Base-by-base conservation (phyloP, 345 rosid genomes). In the Physaria fendleri region DNA sequence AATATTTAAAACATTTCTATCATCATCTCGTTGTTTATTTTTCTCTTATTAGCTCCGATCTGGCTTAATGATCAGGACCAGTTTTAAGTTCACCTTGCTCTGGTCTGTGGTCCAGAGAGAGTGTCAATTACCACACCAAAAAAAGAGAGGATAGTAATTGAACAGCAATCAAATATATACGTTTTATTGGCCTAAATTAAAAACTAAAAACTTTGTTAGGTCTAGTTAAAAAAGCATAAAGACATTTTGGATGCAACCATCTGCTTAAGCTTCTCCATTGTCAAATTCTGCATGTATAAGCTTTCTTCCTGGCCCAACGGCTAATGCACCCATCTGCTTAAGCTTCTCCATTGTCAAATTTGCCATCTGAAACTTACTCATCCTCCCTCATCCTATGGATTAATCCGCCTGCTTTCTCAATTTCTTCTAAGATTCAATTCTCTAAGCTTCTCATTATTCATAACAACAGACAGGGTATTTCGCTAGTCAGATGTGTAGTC, bases 221-320 rank as follows among this genome's bases (percentile, higher is more conserved):
- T 14, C 44, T 41, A 60, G 28, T 35, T 35, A 1, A 60, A 51
- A 50, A 46, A 17, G 85, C 62, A 47, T 63, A 72, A 11, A 66
- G 76, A 58, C 82, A 76, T 52, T 74, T 76, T 1, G 92, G 88
- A 53, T 82, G 83, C 96, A 89, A 40, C 78, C 79, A n/a, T 87
- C 85, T 89, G 88, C 72, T 89, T 93, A 8, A 93, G 91, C 80
- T 93, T 89, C 78, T 85, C 76, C 99, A 89, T 93, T 34, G 83
- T 87, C 58, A 93, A 62, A 69, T 77, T 83, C n/a, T 3, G 95
- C 97, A 50, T 93, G 99, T 76, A 93, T 83, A 71, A 93, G 72
- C 74, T 93, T 93, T 71, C 99, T 83, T 71, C 97, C 79, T 0
- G 97, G 97, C 4, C 97, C 97, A 12, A 93, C 95, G 2, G 95